A percentile compares a stretch with the other conserved stretches of the same genome.
Evolutionary conservation across 441 rosid species (phyloP).

Genomic region (Pelargonium fulgidum): DNA sequence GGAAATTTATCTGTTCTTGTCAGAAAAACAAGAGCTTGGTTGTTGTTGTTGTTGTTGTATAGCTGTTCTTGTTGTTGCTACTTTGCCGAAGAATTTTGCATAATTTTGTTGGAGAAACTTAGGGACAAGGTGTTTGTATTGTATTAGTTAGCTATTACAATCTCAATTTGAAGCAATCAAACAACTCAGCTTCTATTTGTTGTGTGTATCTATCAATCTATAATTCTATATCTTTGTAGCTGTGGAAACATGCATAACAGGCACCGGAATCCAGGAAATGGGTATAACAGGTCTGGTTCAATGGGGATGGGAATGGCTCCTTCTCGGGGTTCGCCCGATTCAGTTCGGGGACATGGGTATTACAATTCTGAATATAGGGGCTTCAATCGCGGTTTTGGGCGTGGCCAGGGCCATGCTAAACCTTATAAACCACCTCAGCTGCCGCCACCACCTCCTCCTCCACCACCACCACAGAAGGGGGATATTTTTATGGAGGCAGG

Average conservation of each 20-base stretch:
- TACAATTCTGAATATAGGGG: slow-evolving; percentile 63
- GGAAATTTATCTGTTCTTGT: neutral
- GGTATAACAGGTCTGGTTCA: slow-evolving; percentile 55
- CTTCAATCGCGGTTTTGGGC: slow-evolving; percentile 70
- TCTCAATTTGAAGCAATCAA: neutral
- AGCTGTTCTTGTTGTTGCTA: neutral
- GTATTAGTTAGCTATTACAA: neutral
- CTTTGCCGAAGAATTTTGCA: neutral
- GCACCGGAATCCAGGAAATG: slow-evolving; percentile 82
- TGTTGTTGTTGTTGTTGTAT: neutral
- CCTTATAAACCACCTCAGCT: slow-evolving; percentile 49
- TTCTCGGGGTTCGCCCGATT: slow-evolving; percentile 67
- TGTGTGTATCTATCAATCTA: neutral
- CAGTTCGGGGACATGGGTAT: slow-evolving; percentile 72
- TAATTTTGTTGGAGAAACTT: neutral
- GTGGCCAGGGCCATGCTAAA: slow-evolving; percentile 61
- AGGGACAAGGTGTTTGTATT: neutral
- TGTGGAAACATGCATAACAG: slow-evolving; percentile 62
- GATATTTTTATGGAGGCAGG: slow-evolving; percentile 86
- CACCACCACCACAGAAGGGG: slow-evolving; percentile 35
- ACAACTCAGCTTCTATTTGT: neutral
- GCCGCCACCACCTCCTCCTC: slow-evolving; percentile 29
- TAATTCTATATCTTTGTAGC: neutral
- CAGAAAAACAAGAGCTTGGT: neutral
- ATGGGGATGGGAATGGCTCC: slow-evolving; percentile 57